These are phyloP conservation scores for Eremothecium sinecaudum DNA, from an alignment of 1,139 yeast species.

Conservation along the genomic window DNA sequence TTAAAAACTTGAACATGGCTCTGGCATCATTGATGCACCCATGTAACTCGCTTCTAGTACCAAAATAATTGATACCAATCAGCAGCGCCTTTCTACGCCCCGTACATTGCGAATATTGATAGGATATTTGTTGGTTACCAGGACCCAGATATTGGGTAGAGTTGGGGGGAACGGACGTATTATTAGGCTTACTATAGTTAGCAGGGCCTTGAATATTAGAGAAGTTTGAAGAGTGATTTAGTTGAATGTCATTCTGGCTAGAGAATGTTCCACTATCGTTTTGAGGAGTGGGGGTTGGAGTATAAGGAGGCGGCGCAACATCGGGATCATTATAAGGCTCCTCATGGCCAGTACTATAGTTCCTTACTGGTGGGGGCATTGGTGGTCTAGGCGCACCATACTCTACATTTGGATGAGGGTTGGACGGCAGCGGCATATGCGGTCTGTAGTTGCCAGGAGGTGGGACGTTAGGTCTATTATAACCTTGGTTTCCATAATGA, in stretches of 20 bases:
- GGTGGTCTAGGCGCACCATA: too few relatives aligned
- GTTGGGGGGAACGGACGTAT: constrained; percentile 22
- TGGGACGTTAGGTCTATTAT: neutral
- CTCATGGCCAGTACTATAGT: too few relatives aligned
- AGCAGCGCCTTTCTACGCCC: constrained; percentile 75
- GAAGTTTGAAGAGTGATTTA: constrained; percentile 9
- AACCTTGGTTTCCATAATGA: neutral
- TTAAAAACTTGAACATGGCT: constrained; percentile 50
- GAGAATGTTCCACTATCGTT: constrained; percentile 1
- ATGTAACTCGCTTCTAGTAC: constrained; percentile 55
- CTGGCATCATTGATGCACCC: constrained; percentile 85
- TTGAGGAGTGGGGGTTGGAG: constrained; percentile 1
- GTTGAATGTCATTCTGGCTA: constrained; percentile 8
- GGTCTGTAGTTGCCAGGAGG: too few relatives aligned
- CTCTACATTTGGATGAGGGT: too few relatives aligned
- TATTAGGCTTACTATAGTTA: constrained; percentile 14
- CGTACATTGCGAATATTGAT: constrained; percentile 65
- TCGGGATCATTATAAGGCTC: too few relatives aligned
- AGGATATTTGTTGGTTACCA: constrained; percentile 30
- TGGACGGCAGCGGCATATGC: too few relatives aligned
- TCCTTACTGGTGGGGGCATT: too few relatives aligned
- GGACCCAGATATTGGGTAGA: constrained; percentile 19
- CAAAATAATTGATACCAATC: constrained; percentile 81
- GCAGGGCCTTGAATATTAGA: constrained; percentile 13
- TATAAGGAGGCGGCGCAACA: too few relatives aligned